Percentiles rank a stretch among this genome's conserved stretches.
These are phyloP conservation scores for Phaeotremella skinneri DNA, from an alignment of 768 basidiomycete genomes.

Conservation along the genomic window DNA sequence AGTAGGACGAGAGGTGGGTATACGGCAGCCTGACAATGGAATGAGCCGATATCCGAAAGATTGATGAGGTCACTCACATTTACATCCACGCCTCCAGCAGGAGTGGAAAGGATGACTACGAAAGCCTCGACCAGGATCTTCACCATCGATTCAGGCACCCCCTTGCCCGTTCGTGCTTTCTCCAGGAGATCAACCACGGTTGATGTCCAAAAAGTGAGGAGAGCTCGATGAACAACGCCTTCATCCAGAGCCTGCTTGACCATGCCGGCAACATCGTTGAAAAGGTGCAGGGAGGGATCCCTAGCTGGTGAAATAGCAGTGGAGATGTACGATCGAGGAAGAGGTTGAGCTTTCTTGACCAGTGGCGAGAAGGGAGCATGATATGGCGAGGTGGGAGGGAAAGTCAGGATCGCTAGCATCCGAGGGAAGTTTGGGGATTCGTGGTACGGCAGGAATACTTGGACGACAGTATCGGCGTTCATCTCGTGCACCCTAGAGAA, in stretches of 20 bases:
- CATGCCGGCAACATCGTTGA: conserved; percentile 67
- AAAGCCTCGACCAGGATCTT: conserved; percentile 45
- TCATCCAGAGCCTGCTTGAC: conserved; percentile 58
- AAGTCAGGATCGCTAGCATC: conserved; percentile 75
- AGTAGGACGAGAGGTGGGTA: conserved; percentile 48
- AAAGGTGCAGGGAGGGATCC: conserved; percentile 57
- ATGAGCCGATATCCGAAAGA: background rate
- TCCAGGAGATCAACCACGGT: conserved; percentile 76
- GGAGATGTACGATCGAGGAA: conserved; percentile 75
- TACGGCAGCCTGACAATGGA: conserved; percentile 35
- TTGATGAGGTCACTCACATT: conserved; percentile 29
- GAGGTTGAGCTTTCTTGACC: conserved; percentile 70
- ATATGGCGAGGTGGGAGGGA: conserved; percentile 32
- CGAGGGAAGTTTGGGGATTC: conserved; percentile 92
- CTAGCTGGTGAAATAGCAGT: conserved; percentile 57
- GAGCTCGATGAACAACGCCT: conserved; percentile 60
- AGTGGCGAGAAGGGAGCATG: conserved; percentile 39
- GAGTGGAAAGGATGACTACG: conserved; percentile 31
- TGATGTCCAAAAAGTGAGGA: conserved; percentile 79
- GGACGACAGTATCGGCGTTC: conserved; percentile 73
- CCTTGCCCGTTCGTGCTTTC: conserved; percentile 60
- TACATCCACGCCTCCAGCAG: conserved; percentile 35
- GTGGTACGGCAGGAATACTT: conserved; percentile 89
- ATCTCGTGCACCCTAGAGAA: conserved; percentile 79
- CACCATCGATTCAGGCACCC: conserved; percentile 49